Evolutionary conservation across 805 yeast genomes (phyloP), one percentile per base, ranked within the genome.

Genomic region (Candida verbasci): DNA sequence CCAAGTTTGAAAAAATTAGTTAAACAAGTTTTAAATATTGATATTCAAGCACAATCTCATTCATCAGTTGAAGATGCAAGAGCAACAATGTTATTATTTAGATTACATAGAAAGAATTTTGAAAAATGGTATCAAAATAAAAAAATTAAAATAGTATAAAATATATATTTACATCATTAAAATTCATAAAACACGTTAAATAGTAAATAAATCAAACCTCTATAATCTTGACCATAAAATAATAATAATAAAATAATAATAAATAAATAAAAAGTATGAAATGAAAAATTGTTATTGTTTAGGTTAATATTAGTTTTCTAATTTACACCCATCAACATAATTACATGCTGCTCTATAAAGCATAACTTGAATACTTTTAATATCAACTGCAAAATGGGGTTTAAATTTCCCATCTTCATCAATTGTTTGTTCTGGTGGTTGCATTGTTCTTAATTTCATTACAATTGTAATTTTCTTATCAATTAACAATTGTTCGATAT

Each of bases 61-160:
- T 82, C 93, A 3, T 86, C 96, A 0, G 86, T 88, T 1, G 95
- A 86, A 52, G 97, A 88, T 62, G 95, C 96, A 0, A 76, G 76
- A 50, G 89, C 89, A 1, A 80, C 96, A 0, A 89, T 88, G 95
- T 55, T 80, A 41, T 58, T 88, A n/a, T 88, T 78, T 52, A 72
- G 84, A 42, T 52, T 73, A 35, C 72, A 76, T 43, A 80, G 76
- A 51, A 66, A 62, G 36, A 86, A 76, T 36, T 80, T 85, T 50
- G 93, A 81, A 45, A 61, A 59, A 25, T 38, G 38, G 18, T 15
- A 28, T 29, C 34, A 37, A 24, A 35, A 41, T 21, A 36, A 33
- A 25, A 33, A 33, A 17, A 17, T 31, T 24, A 31, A 17, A 24
- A 21, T 21, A n/a, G 3, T 6, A 24, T 33, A 20, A 15, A 6